phyloP scores from a whole-genome alignment of 2,329 filamentous ascomycete genomes.

The Phyllosticta paracitricarpa region DNA sequence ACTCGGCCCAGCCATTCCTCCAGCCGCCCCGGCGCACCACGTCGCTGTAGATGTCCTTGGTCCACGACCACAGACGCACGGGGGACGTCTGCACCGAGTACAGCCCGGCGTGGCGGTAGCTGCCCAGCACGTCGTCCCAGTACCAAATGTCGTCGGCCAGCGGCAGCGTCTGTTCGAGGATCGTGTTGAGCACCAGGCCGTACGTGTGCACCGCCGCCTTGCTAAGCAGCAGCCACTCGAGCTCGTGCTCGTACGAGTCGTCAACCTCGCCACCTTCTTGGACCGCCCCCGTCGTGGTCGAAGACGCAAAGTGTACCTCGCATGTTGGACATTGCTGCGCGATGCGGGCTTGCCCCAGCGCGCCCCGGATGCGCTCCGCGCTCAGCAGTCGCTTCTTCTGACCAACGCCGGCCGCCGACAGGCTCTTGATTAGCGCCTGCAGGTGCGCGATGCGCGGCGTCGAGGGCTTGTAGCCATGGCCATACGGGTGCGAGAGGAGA shows the following conservation, averaged over 20 bases:
- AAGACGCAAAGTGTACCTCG: slow-evolving; percentile 23
- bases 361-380: slow-evolving; percentile 44
- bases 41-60: slow-evolving; percentile 59
- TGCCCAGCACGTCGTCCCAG: slow-evolving; percentile 82
- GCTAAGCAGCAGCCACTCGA: slow-evolving; percentile 83
- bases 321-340: slow-evolving; percentile 29
- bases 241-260: slow-evolving; percentile 55
- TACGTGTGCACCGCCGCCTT: slow-evolving; percentile 91
- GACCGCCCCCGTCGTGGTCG: not conserved
- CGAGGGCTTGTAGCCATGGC: not conserved
- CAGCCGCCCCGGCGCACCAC: slow-evolving; percentile 35
- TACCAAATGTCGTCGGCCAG: slow-evolving; percentile 86
- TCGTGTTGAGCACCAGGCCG: slow-evolving; percentile 63
- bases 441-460: slow-evolving; percentile 45
- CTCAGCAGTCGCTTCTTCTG: slow-evolving; percentile 53
- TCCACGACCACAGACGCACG: slow-evolving; percentile 60
- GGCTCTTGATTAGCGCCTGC: slow-evolving; percentile 56
- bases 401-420: slow-evolving; percentile 55
- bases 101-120: slow-evolving; percentile 65
- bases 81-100: slow-evolving; percentile 85
- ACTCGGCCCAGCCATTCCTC: slow-evolving; percentile 44
- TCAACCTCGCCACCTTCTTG: slow-evolving; percentile 21
- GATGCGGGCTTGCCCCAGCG: slow-evolving; percentile 56
- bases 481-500: slow-evolving; percentile 23
- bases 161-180: slow-evolving; percentile 74